phyloP scores from a whole-genome alignment of 164 flowering plant genomes.

The Stephania japonica region DNA sequence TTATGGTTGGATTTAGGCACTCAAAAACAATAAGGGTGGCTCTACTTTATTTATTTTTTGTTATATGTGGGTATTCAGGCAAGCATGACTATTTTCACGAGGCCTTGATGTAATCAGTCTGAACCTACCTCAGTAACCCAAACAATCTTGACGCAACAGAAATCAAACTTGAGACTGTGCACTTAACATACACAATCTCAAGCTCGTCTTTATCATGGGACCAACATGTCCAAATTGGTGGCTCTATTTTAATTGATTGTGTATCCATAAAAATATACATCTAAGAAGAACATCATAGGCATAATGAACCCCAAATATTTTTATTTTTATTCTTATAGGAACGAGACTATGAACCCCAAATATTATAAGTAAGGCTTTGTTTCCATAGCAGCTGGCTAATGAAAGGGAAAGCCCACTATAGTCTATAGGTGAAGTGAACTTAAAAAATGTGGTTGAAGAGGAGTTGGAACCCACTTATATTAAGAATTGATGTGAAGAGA shows the following conservation, averaged over 20 bases:
- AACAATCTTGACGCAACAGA: no score
- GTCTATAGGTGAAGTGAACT: conserved; percentile 14
- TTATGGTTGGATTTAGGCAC: background rate
- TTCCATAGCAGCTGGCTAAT: background rate
- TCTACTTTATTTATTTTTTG: background rate
- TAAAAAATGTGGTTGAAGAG: conserved; percentile 43
- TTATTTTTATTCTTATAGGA: no score
- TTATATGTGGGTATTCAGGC: no score
- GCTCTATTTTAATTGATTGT: background rate
- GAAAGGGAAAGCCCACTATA: conserved; percentile 45
- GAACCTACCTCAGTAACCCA: no score
- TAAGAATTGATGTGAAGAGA: conserved; percentile 38
- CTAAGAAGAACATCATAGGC: background rate
- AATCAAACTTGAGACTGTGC: no score
- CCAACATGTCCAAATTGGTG: no score
- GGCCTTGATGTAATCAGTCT: no score
- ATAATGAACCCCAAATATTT: background rate
- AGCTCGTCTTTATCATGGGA: no score
- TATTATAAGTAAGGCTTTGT: background rate
- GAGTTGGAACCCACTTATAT: conserved; percentile 77
- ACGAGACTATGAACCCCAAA: no score
- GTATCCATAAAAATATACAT: background rate
- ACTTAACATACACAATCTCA: no score
- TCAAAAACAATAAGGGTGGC: background rate
- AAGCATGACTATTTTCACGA: no score